A percentile compares a stretch with the other conserved stretches of the same genome.
These are phyloP conservation scores for Colletotrichum sojae DNA, from an alignment of 2,329 filamentous ascomycete genomes.

Conservation along the genomic window DNA sequence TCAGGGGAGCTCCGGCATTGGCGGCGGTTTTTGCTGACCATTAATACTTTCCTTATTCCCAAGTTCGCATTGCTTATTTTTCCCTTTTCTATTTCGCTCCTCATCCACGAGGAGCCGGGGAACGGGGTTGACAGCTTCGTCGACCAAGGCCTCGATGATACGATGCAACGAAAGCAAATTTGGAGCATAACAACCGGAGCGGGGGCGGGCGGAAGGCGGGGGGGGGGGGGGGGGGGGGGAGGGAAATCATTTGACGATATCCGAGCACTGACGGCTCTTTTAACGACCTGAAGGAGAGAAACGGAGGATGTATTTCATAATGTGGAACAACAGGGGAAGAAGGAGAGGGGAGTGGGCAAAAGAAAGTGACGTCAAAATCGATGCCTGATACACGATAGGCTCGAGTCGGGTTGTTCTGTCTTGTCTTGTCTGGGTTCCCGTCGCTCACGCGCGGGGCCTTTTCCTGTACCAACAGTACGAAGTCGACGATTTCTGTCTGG, in stretches of 20 bases:
- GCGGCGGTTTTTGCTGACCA: constrained; percentile 19
- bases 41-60: constrained; percentile 29
- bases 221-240: neutral
- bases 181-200: constrained; percentile 38
- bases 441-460: neutral
- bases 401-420: constrained; percentile 2
- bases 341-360: neutral
- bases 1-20: constrained; percentile 14
- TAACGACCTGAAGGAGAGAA: constrained; percentile 26
- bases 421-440: neutral
- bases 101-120: neutral
- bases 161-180: constrained; percentile 38
- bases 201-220: neutral
- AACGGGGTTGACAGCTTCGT: constrained; percentile 6
- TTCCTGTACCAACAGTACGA: constrained; percentile 37
- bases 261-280: constrained; percentile 35
- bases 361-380: constrained; percentile 1
- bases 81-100: constrained; percentile 3
- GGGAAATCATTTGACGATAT: constrained; percentile 35
- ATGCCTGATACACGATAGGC: constrained; percentile 29
- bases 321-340: constrained; percentile 9
- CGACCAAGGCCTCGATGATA: constrained; percentile 17
- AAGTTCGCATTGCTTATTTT: neutral
- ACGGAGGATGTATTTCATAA: constrained; percentile 26
- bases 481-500: constrained; percentile 33